Conservation (phyloP, 2,329 filamentous ascomycete species). For the Trichoderma guizhouense region DNA sequence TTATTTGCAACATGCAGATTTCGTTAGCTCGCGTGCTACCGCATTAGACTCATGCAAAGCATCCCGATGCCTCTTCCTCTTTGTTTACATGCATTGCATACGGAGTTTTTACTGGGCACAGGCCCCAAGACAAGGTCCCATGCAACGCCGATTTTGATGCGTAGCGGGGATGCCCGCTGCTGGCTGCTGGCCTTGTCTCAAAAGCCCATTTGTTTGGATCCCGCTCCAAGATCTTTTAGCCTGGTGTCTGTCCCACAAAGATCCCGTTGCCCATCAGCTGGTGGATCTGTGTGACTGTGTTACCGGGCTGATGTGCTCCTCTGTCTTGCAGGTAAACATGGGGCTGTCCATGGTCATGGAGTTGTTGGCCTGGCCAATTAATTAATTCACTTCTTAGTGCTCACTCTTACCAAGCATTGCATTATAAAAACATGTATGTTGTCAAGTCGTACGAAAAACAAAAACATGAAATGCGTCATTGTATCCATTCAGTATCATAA, state of each 20-base stretch:
- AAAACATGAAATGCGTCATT: not conserved
- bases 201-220: not conserved
- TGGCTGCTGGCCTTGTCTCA: not conserved
- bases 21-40: not conserved
- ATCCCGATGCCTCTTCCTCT: not conserved
- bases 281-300: conserved; percentile 1
- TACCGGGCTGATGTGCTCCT: not conserved
- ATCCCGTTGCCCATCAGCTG: conserved; percentile 9
- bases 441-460: not conserved
- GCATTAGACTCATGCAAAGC: conserved; percentile 15
- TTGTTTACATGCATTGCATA: conserved; percentile 8
- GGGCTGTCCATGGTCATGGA: not conserved
- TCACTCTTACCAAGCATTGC: not conserved
- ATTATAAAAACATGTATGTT: not conserved
- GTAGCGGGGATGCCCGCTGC: not conserved
- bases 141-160: not conserved
- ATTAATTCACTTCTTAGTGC: not conserved
- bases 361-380: not conserved
- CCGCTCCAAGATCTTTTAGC: not conserved
- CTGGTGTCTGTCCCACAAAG: not conserved
- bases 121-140: not conserved
- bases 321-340: conserved; percentile 1
- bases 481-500: no score
- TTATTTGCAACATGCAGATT: not conserved
- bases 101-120: not conserved